These are phyloP conservation scores for Tuber indicum DNA, from an alignment of 495 filamentous ascomycete genomes.

Conservation along the genomic window DNA sequence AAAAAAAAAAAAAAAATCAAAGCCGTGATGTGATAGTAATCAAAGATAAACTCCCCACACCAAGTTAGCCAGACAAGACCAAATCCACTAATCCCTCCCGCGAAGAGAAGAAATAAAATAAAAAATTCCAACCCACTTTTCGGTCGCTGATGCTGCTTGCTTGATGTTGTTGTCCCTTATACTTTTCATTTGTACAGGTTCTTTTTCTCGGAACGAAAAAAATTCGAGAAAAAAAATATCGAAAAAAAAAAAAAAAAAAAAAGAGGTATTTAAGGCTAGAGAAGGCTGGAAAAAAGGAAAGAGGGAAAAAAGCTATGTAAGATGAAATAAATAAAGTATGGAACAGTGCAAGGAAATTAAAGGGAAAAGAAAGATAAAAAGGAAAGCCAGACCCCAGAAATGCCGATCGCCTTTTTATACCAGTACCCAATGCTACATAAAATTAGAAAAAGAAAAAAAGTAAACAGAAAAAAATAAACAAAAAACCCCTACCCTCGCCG, in stretches of 20 bases:
- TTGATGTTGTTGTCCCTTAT: neutral
- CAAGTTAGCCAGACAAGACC: neutral
- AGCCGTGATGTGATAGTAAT: too few species aligned
- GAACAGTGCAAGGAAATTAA: neutral
- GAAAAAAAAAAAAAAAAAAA: neutral
- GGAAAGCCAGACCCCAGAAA: conserved; percentile 24
- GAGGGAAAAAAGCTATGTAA: neutral
- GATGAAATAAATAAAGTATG: neutral
- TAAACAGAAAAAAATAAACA: conserved; percentile 8
- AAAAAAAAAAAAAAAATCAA: neutral
- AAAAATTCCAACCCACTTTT: neutral
- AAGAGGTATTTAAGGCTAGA: neutral
- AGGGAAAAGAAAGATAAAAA: conserved; percentile 8
- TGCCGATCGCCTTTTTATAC: conserved; percentile 36
- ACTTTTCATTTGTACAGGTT: neutral
- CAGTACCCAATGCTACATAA: conserved; percentile 28
- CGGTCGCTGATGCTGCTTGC: neutral
- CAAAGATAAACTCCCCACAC: neutral
- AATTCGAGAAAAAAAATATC: neutral
- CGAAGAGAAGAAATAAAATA: neutral
- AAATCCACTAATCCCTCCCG: neutral
- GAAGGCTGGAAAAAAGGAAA: neutral
- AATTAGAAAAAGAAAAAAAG: conserved; percentile 20
- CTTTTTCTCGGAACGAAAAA: neutral
- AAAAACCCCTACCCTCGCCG: conserved; percentile 12